Percentiles rank a stretch among this genome's conserved stretches.
Evolutionary conservation across 2,329 filamentous ascomycete species (phyloP).

Genomic region (Tolypocladium ovalisporum): DNA sequence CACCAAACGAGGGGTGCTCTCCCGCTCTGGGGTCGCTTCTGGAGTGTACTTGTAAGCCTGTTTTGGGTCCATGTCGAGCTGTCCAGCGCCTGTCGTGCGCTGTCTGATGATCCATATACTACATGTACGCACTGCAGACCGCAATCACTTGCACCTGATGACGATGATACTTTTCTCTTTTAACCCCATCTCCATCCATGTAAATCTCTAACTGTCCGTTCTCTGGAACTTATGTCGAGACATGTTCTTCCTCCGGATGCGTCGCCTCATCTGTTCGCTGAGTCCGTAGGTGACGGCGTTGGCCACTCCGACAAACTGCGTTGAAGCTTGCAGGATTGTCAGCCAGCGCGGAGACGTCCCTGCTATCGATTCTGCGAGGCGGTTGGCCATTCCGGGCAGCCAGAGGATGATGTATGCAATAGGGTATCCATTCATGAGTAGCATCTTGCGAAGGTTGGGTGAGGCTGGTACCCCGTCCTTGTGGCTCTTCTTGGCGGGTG

Average conservation of each 20-base stretch:
- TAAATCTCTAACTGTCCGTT: background rate
- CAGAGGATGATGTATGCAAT: constrained; percentile 25
- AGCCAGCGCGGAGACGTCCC: constrained; percentile 12
- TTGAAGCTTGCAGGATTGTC: constrained; percentile 20
- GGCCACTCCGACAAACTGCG: constrained; percentile 24
- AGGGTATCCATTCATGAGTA: constrained; percentile 26
- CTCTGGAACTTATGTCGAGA: background rate
- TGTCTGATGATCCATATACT: too few relatives aligned
- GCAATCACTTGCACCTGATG: background rate
- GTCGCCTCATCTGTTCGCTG: constrained; percentile 17
- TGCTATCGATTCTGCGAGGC: constrained; percentile 13
- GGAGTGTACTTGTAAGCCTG: too few relatives aligned
- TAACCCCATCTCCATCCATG: background rate
- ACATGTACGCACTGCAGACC: background rate
- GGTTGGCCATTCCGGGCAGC: constrained; percentile 25
- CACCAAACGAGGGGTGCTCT: too few relatives aligned
- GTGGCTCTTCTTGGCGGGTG: background rate
- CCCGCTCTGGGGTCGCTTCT: too few relatives aligned
- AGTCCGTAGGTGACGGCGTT: constrained; percentile 27
- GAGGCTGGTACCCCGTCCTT: constrained; percentile 3
- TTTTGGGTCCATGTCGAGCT: too few relatives aligned
- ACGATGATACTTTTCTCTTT: background rate
- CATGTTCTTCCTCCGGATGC: background rate
- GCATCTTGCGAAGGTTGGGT: constrained; percentile 16
- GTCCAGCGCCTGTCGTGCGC: too few relatives aligned